phyloP scores from a whole-genome alignment of 352 stramenopile species.

The Phytopythium delawarense region DNA sequence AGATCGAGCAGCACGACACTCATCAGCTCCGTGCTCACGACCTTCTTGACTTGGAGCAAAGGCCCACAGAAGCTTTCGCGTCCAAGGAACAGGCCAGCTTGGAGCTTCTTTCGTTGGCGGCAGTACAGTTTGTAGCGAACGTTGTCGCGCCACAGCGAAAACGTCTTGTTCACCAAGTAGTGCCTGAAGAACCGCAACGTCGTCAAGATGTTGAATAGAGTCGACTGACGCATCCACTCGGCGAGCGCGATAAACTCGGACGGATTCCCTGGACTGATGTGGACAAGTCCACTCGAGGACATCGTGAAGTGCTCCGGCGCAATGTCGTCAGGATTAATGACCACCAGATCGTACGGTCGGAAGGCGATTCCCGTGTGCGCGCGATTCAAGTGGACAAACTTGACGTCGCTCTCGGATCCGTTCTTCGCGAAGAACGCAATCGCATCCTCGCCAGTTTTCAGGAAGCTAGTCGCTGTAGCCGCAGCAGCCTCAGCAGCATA shows the following conservation, averaged over 20 bases:
- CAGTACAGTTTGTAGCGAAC: slow-evolving; percentile 90
- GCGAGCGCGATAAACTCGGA: slow-evolving; percentile 92
- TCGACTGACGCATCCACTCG: slow-evolving; percentile 94
- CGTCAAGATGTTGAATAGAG: slow-evolving; percentile 94
- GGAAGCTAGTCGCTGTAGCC: slow-evolving; percentile 41
- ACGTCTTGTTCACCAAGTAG: slow-evolving; percentile 91
- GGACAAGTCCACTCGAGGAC: slow-evolving; percentile 80
- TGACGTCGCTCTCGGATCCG: slow-evolving; percentile 88
- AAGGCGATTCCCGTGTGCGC: slow-evolving; percentile 66
- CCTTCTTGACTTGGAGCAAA: slow-evolving; percentile 87
- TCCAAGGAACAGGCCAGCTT: slow-evolving; percentile 81
- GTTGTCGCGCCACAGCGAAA: slow-evolving; percentile 86
- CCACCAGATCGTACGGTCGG: slow-evolving; percentile 90
- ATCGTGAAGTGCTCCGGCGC: slow-evolving; percentile 90
- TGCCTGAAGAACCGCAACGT: slow-evolving; percentile 93
- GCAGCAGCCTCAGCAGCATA: slow-evolving; percentile 49
- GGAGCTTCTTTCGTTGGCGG: slow-evolving; percentile 84
- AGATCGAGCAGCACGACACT: slow-evolving; percentile 81
- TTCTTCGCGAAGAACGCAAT: slow-evolving; percentile 94
- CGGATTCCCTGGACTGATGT: slow-evolving; percentile 63
- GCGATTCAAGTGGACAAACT: slow-evolving; percentile 93
- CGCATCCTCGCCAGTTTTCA: slow-evolving; percentile 85
- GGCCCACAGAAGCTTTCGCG: slow-evolving; percentile 89
- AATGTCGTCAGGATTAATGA: slow-evolving; percentile 80
- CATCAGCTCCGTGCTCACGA: slow-evolving; percentile 82